Percentiles rank a stretch among this genome's conserved stretches.
Conservation (phyloP, 1,284 basidiomycete genomes). For the Ustilago cynodontis region DNA sequence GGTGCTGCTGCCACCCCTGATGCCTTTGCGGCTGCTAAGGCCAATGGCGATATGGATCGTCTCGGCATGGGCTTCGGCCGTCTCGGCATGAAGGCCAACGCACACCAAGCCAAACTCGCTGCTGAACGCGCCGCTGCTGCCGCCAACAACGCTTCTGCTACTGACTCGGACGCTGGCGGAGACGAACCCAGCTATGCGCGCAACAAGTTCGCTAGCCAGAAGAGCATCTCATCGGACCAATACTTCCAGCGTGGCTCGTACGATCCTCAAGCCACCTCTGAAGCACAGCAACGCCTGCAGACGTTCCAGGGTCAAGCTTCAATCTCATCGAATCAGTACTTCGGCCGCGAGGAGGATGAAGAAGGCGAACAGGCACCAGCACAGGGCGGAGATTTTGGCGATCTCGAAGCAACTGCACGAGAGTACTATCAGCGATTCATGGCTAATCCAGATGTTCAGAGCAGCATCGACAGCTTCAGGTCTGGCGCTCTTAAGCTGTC, state of each 20-base stretch:
- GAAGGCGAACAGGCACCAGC: conserved; percentile 65
- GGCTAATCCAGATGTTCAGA: conserved; percentile 69
- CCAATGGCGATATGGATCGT: conserved; percentile 75
- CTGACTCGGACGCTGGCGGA: conserved; percentile 37
- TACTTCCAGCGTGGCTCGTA: conserved; percentile 92
- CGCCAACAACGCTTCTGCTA: conserved; percentile 39
- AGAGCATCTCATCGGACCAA: conserved; percentile 92
- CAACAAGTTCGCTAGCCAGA: conserved; percentile 90
- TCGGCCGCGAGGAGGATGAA: conserved; percentile 88
- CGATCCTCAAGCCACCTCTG: conserved; percentile 79
- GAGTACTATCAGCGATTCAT: conserved; percentile 69
- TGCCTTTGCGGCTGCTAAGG: conserved; percentile 69
- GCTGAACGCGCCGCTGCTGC: conserved; percentile 50
- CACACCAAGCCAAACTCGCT: conserved; percentile 52
- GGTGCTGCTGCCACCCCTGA: conserved; percentile 32
- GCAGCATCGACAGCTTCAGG: conserved; percentile 67
- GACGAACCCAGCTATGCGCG: conserved; percentile 82
- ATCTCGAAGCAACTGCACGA: conserved; percentile 64
- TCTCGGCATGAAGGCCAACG: conserved; percentile 74
- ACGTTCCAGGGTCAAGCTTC: conserved; percentile 91
- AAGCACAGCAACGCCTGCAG: conserved; percentile 85
- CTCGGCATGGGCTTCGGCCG: conserved; percentile 84
- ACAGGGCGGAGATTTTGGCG: conserved; percentile 60
- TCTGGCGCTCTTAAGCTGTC: conserved; percentile 67
- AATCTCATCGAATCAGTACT: conserved; percentile 83